Percentiles rank a stretch among this genome's conserved stretches.
phyloP scores from a whole-genome alignment of 345 rosid species.

The Rhodamnia rubescens region DNA sequence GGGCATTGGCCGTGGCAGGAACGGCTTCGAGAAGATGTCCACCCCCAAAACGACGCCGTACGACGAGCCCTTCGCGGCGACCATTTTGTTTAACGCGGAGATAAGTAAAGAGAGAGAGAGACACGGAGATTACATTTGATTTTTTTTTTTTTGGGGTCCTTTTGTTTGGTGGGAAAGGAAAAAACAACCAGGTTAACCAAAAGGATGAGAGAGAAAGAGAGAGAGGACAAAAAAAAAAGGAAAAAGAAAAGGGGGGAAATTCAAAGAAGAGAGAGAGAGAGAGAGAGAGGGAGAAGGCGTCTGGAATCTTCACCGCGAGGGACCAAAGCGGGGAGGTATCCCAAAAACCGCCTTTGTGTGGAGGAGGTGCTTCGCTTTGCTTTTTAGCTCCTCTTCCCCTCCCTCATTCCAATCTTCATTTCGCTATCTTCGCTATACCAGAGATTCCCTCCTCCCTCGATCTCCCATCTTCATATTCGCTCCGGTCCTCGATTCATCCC shows the following conservation, averaged over 20 bases:
- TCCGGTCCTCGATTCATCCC: too few species aligned
- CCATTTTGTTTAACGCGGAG: not conserved
- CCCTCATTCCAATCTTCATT: too few species aligned
- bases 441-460: too few species aligned
- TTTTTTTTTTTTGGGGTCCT: not conserved
- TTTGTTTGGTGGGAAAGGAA: not conserved
- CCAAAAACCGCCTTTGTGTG: not conserved
- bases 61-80: not conserved
- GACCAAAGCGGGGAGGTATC: not conserved
- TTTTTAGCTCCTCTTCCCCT: not conserved
- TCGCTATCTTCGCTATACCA: too few species aligned
- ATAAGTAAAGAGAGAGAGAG: not conserved
- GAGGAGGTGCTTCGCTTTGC: slow-evolving; percentile 1
- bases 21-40: too few species aligned
- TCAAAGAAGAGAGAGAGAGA: not conserved
- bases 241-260: not conserved
- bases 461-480: too few species aligned
- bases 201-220: not conserved
- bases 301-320: slow-evolving; percentile 19
- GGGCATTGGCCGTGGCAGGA: too few species aligned
- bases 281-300: slow-evolving; percentile 4
- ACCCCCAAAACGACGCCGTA: not conserved
- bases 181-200: not conserved
- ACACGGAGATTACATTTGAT: not conserved
- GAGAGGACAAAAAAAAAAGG: not conserved